Base-by-base conservation (phyloP, 2,329 filamentous ascomycete genomes). In the Aspergillus caelatus region DNA sequence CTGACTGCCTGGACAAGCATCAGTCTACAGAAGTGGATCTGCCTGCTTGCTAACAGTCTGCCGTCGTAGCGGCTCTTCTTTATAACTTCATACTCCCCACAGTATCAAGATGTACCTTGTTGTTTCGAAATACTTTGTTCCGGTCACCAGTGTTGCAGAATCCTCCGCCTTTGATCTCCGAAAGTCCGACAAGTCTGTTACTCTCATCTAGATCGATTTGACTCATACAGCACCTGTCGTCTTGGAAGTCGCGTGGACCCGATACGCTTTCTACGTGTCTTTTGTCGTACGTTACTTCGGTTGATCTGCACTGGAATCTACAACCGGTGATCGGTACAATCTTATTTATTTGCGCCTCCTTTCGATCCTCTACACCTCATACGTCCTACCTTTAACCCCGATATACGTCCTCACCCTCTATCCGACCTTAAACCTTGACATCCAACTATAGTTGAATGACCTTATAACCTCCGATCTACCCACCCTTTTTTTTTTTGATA, bases 71-170 rank as follows among this genome's bases (percentile, higher is more conserved):
- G 70, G 72, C 72, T 66, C 66, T 65, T 68, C 67, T 69, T 65
- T 68, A 68, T 68, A 70, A 63, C 69, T 66, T 63, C 60, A 62
- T 62, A 59, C 63, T 48, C 61, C 63, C 62, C 58, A 65, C 48
- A 60, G 39, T 67, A 68, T 70, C 77, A 79, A 78, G 73, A 79
- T 79, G 77, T 79, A 78, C 75, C 67, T 63, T 78, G 72, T 73
- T 77, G 74, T 62, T 62, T 70, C 65, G 56, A 66, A 65, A 63
- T 70, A 71, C 66, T 65, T 67, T 67, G 71, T 71, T 72, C 77
- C 76, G 76, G 76, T 79, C 76, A 69, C 72, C 75, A 66, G 69
- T 72, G 71, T 74, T 75, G 73, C 71, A 68, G 67, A 71, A 64
- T 71, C 66, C 70, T 65, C 56, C 61, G 65, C 71, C 70, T 71